Conservation (phyloP, 2,329 filamentous ascomycete genomes). For the Sarocladiaceae sp. region DNA sequence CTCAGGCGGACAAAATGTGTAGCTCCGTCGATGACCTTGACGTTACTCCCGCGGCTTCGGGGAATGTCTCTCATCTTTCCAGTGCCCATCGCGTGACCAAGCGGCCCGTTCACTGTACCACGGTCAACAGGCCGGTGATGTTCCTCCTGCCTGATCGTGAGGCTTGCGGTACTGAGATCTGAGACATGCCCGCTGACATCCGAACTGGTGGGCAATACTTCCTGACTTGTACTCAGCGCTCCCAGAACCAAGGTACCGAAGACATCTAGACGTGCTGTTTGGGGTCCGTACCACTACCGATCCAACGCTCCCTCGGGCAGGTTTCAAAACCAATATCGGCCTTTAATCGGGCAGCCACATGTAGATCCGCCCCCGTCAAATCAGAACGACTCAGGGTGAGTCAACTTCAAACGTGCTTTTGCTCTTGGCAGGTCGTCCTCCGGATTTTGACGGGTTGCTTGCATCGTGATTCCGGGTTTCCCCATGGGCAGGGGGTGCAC, state of each 20-base stretch:
- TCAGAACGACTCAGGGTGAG: neutral
- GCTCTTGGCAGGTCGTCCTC: neutral
- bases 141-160: slow-evolving; percentile 1
- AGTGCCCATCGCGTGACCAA: neutral
- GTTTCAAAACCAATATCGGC: neutral
- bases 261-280: neutral
- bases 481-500: neutral
- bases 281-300: neutral
- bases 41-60: neutral
- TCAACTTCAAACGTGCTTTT: neutral
- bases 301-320: neutral
- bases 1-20: too few relatives aligned
- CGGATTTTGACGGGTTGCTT: too few relatives aligned
- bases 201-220: too few relatives aligned
- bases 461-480: neutral
- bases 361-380: neutral
- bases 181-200: neutral
- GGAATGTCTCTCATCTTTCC: neutral
- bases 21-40: too few relatives aligned
- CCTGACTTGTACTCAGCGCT: neutral
- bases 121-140: neutral
- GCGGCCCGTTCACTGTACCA: neutral
- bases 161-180: neutral
- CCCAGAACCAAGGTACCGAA: neutral
- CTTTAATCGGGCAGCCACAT: neutral